These are phyloP conservation scores for Leucocoprinus sp. DNA, from an alignment of 768 basidiomycete genomes.

Conservation along the genomic window DNA sequence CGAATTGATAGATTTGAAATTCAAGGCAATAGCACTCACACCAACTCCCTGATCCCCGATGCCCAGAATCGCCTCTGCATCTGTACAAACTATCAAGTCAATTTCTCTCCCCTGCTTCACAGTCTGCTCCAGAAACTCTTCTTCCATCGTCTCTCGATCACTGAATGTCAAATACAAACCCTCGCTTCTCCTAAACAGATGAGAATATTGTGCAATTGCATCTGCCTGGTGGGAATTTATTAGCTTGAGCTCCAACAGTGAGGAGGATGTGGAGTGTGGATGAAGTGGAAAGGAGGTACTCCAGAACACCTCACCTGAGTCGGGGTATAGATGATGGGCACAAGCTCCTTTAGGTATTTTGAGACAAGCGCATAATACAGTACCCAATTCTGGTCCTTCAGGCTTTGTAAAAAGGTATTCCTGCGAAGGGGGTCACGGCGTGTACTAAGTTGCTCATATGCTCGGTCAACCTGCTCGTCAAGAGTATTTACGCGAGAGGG, in stretches of 20 bases:
- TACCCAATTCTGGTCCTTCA: slow-evolving; percentile 77
- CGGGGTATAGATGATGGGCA: slow-evolving; percentile 79
- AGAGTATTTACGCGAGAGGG: slow-evolving; percentile 52
- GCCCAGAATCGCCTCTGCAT: slow-evolving; percentile 81
- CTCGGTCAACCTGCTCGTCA: slow-evolving; percentile 68
- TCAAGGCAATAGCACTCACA: slow-evolving; percentile 23
- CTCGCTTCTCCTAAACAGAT: slow-evolving; percentile 72
- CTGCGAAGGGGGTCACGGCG: slow-evolving; percentile 35
- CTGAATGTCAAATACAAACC: slow-evolving; percentile 66
- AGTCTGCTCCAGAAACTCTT: slow-evolving; percentile 64
- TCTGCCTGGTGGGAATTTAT: too few species aligned
- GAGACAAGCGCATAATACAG: slow-evolving; percentile 65
- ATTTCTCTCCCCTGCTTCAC: slow-evolving; percentile 40
- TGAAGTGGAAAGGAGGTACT: background rate
- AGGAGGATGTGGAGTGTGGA: background rate
- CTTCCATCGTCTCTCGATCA: slow-evolving; percentile 60
- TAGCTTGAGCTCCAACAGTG: too few species aligned
- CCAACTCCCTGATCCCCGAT: slow-evolving; percentile 62
- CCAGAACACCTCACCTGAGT: slow-evolving; percentile 45
- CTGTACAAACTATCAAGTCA: slow-evolving; percentile 76
- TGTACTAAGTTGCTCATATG: slow-evolving; percentile 51
- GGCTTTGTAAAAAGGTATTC: slow-evolving; percentile 69
- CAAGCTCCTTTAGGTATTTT: slow-evolving; percentile 51
- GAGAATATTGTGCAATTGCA: slow-evolving; percentile 78
- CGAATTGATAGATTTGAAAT: background rate